Conservation (phyloP, 2,329 filamentous ascomycete species). For the Gremmenia infestans region DNA sequence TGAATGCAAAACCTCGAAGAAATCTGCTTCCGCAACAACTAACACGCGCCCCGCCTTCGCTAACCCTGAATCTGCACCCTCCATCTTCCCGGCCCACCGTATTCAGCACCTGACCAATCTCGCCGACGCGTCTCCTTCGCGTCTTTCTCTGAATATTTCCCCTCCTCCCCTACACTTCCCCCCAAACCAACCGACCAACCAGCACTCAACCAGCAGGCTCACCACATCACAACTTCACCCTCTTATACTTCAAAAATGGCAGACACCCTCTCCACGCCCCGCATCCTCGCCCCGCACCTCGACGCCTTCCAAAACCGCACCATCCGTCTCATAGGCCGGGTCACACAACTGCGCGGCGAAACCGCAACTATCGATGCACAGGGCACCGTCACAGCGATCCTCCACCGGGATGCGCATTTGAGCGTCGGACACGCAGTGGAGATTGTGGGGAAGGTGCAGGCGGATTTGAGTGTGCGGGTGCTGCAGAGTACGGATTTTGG, state of each 20-base stretch:
- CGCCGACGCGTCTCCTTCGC: not conserved
- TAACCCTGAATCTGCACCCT: not conserved
- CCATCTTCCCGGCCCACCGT: not conserved
- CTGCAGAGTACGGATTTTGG: slow-evolving; percentile 67
- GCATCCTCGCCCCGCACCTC: slow-evolving; percentile 76
- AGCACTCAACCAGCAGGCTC: not conserved
- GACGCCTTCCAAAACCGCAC: slow-evolving; percentile 68
- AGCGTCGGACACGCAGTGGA: slow-evolving; percentile 66
- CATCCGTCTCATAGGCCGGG: slow-evolving; percentile 82
- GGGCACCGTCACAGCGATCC: slow-evolving; percentile 66
- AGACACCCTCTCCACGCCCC: slow-evolving; percentile 66
- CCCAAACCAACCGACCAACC: not conserved
- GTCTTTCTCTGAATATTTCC: not conserved
- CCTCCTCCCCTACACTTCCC: not conserved
- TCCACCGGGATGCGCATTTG: slow-evolving; percentile 71
- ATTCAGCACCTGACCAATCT: not conserved
- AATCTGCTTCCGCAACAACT: not conserved
- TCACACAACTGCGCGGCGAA: slow-evolving; percentile 76
- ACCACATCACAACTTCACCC: not conserved
- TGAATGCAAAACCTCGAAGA: no score
- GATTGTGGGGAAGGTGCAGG: slow-evolving; percentile 74
- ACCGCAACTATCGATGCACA: slow-evolving; percentile 75
- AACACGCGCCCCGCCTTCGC: not conserved
- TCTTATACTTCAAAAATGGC: slow-evolving; percentile 46
- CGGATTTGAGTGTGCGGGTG: slow-evolving; percentile 66